Evolutionary conservation across 2,329 filamentous ascomycete genomes (phyloP).

Genomic region (Drechslera avenae): DNA sequence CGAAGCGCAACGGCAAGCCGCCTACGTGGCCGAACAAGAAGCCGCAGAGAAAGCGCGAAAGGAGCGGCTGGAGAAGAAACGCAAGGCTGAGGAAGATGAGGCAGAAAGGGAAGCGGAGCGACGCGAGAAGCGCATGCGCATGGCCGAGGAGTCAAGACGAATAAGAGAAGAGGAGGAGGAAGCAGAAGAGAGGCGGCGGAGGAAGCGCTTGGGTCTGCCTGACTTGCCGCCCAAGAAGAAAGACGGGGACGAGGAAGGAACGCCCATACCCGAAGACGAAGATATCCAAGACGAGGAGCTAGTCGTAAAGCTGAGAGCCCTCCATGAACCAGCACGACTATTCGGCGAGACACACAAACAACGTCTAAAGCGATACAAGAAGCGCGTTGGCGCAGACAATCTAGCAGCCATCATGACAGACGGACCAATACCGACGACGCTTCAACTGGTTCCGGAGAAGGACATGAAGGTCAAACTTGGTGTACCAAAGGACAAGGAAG

Average conservation of each 20-base stretch:
- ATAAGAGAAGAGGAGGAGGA: conserved; percentile 74
- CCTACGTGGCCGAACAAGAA: conserved; percentile 82
- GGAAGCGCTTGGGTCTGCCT: conserved; percentile 80
- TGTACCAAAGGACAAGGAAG: conserved; percentile 67
- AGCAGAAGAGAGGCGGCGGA: conserved; percentile 71
- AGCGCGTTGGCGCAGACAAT: conserved; percentile 57
- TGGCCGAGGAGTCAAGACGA: conserved; percentile 79
- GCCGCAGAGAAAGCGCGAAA: conserved; percentile 72
- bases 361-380: conserved; percentile 72
- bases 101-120: conserved; percentile 69
- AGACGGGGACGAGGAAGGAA: conserved; percentile 53
- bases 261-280: conserved; percentile 54
- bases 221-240: conserved; percentile 65
- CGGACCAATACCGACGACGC: conserved; percentile 84
- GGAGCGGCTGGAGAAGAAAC: conserved; percentile 74
- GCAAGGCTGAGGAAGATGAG: conserved; percentile 87
- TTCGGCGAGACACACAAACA: conserved; percentile 81
- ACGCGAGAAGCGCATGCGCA: conserved; percentile 78
- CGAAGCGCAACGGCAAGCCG: conserved; percentile 79
- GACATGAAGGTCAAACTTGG: conserved; percentile 79
- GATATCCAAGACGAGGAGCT: conserved; percentile 76
- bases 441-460: conserved; percentile 78
- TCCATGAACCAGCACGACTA: conserved; percentile 74
- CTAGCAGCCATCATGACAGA: conserved; percentile 60
- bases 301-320: conserved; percentile 66